These are phyloP conservation scores for Geotrichum candidum DNA, from an alignment of 1,139 yeast species.

Conservation along the genomic window DNA sequence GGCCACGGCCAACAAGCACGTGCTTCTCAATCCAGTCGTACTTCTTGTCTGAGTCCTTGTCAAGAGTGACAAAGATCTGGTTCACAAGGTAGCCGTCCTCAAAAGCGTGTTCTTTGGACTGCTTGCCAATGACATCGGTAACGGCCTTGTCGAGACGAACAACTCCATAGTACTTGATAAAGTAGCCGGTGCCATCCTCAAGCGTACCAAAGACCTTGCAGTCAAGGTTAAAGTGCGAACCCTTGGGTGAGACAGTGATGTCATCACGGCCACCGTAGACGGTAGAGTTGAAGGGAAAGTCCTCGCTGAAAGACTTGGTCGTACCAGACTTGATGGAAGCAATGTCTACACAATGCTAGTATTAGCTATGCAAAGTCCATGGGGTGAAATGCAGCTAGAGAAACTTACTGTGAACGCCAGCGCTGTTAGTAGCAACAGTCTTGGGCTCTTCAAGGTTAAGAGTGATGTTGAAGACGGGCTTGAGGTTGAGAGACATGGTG, in stretches of 20 bases:
- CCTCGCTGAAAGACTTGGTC: constrained; percentile 34
- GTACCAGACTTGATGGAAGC: constrained; percentile 35
- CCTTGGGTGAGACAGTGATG: constrained; percentile 34
- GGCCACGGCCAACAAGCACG: constrained; percentile 49
- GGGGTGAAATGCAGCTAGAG: not conserved
- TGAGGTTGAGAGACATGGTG: constrained; percentile 8
- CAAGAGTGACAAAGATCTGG: constrained; percentile 43
- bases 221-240: constrained; percentile 36
- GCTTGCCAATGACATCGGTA: constrained; percentile 35
- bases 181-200: constrained; percentile 38
- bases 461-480: constrained; percentile 15
- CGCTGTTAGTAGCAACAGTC: constrained; percentile 6
- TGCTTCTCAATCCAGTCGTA: constrained; percentile 45
- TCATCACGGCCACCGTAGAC: constrained; percentile 44
- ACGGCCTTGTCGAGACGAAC: constrained; percentile 38
- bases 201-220: constrained; percentile 45
- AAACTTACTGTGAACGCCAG: constrained; percentile 9
- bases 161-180: constrained; percentile 41
- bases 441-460: constrained; percentile 13
- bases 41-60: constrained; percentile 38
- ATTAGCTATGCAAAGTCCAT: not conserved
- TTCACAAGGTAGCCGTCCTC: constrained; percentile 46
- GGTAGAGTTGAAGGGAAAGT: constrained; percentile 35
- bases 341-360: constrained; percentile 1
- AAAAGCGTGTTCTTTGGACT: constrained; percentile 34